phyloP scores from a whole-genome alignment of 192 early-diverging fungal genomes.

The Backusella mclennaniae region DNA sequence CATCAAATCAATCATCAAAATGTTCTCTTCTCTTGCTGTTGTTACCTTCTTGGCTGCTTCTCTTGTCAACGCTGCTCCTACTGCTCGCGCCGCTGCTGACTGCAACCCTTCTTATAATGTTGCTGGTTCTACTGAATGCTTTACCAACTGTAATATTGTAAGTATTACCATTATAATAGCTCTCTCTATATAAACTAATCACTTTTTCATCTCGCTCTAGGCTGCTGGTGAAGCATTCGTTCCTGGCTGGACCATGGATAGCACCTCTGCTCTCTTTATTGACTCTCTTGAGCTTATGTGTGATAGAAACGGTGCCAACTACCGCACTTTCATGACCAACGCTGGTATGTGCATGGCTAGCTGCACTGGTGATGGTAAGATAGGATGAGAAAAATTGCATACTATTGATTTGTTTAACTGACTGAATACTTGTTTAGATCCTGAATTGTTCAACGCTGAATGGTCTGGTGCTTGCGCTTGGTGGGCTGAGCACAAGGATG shows the following conservation, averaged over 20 bases:
- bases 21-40: constrained; percentile 1
- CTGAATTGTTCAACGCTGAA: neutral
- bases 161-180: neutral
- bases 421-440: neutral
- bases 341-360: neutral
- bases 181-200: too few species aligned
- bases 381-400: neutral
- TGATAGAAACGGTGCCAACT: neutral
- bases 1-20: neutral
- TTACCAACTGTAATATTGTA: neutral
- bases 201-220: neutral
- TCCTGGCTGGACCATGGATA: neutral
- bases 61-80: constrained; percentile 4
- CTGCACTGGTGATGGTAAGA: constrained; percentile 4
- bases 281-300: neutral
- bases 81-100: neutral
- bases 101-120: constrained; percentile 10
- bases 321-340: neutral
- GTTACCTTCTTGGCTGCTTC: neutral
- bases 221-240: neutral
- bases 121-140: neutral
- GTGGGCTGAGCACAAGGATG: neutral
- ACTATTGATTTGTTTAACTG: neutral
- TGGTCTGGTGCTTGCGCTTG: neutral
- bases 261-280: constrained; percentile 1